Base-by-base conservation (phyloP, 208 protist species). In the Angomonas desouzai region DNA sequence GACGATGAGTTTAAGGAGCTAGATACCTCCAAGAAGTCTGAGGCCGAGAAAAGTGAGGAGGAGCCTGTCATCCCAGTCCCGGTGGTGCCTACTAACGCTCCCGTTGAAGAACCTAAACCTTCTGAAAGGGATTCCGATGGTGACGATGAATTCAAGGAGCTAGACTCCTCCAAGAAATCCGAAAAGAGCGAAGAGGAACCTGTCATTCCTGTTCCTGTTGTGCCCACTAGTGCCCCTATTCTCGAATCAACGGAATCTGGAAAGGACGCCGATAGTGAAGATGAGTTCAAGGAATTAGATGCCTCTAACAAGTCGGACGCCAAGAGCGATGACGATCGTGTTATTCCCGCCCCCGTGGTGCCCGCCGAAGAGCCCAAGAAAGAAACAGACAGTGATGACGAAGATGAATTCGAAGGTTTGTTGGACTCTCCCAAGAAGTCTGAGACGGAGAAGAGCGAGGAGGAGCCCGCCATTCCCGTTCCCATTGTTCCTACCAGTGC, bases 291-390 rank as follows among this genome's bases (percentile, higher is more conserved):
- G 9, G 36, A 43, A 13, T 13, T 43, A 27, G 47, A 53, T n/a
- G 22, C n/a, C 6, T 9, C 13, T n/a, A 53, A 28, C 10, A 53
- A 27, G 13, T n/a, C n/a, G 4, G 47, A 20, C 6, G 23, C 11
- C 22, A n/a, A n/a, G 11, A 53, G n/a, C 23, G 47, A n/a, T n/a
- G 18, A 20, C n/a, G 36, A 43, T 6, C 36, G 36, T 43, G 36
- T 13, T 13, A 43, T 43, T 20, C n/a, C 47, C 23, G 47, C 22
- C 18, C 47, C 47, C 47, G 23, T n/a, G 11, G 47, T 28, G 47
- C 47, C 47, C 47, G 22, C 47, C 10, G 53, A 36, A 9, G 27
- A 56, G 10, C 4, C 22, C 49, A 32, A 56, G 22, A 56, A 56
- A 16, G 27, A 56, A 13, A 29, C 20, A n/a, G n/a, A n/a, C n/a